Conservation (phyloP, 371 early-diverging fungal genomes). For the Rhizopus arrhizus region DNA sequence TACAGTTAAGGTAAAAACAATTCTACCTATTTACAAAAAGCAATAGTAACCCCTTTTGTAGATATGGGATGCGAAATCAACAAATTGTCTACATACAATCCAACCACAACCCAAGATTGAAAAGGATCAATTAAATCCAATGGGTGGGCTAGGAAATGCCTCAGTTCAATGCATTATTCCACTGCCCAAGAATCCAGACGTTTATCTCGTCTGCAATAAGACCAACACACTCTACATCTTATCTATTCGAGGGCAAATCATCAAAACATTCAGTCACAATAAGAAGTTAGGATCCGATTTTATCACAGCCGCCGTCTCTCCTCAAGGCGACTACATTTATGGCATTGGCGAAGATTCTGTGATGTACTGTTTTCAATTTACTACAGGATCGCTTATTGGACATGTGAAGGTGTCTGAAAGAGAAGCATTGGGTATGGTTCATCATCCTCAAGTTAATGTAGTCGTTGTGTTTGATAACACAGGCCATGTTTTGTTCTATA, state of each 20-base stretch:
- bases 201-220: slow-evolving; percentile 76
- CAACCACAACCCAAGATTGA: slow-evolving; percentile 26
- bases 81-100: slow-evolving; percentile 30
- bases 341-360: slow-evolving; percentile 65
- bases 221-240: slow-evolving; percentile 66
- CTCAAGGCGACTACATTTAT: slow-evolving; percentile 78
- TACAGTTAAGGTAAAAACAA: slow-evolving; percentile 68
- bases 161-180: slow-evolving; percentile 36
- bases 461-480: slow-evolving; percentile 69
- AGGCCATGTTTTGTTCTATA: slow-evolving; percentile 65
- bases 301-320: slow-evolving; percentile 63
- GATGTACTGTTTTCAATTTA: slow-evolving; percentile 61
- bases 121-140: slow-evolving; percentile 28
- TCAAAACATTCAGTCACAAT: slow-evolving; percentile 43
- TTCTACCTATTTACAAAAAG: neutral
- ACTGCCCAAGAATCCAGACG: slow-evolving; percentile 58
- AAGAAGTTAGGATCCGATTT: slow-evolving; percentile 59
- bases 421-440: slow-evolving; percentile 69
- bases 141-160: slow-evolving; percentile 30
- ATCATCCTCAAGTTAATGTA: slow-evolving; percentile 79
- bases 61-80: slow-evolving; percentile 72
- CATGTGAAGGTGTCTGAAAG: slow-evolving; percentile 51
- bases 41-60: slow-evolving; percentile 21
- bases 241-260: slow-evolving; percentile 57
- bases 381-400: slow-evolving; percentile 49